A percentile compares a stretch with the other conserved stretches of the same genome.
Conservation (phyloP, 2,329 filamentous ascomycete genomes). For the Hypoxylon sp. region DNA sequence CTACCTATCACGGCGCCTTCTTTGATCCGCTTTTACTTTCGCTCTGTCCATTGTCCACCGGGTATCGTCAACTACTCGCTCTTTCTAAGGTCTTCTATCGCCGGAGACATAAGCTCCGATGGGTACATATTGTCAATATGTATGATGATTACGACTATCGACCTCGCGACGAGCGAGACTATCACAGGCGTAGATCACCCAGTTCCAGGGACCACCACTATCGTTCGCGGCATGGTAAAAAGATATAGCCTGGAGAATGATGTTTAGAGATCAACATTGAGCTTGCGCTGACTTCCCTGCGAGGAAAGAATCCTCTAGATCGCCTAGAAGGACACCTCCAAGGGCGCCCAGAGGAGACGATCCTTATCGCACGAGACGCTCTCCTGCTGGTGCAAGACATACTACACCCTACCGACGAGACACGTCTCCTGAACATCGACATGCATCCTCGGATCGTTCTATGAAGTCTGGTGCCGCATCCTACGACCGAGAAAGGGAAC, state of each 20-base stretch:
- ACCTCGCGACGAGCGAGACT: conserved; percentile 47
- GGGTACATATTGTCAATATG: conserved; percentile 38
- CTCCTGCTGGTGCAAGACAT: conserved; percentile 36
- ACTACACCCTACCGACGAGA: conserved; percentile 43
- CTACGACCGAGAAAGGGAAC: conserved; percentile 40
- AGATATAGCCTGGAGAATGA: conserved; percentile 50
- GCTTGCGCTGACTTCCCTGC: conserved; percentile 51
- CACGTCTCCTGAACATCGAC: conserved; percentile 30
- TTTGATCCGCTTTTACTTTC: background rate
- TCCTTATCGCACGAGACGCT: conserved; percentile 40
- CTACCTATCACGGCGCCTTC: background rate
- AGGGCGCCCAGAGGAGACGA: conserved; percentile 48
- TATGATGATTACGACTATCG: conserved; percentile 51
- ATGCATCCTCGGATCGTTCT: conserved; percentile 28
- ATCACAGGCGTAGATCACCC: conserved; percentile 48
- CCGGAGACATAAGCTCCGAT: background rate
- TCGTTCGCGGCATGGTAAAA: conserved; percentile 54
- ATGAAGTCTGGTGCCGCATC: conserved; percentile 17
- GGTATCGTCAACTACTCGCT: background rate
- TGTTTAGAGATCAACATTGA: conserved; percentile 44
- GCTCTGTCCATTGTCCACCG: background rate
- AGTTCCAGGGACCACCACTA: conserved; percentile 48
- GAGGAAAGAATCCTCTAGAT: conserved; percentile 53
- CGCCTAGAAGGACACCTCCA: conserved; percentile 47
- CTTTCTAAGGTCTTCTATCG: background rate